phyloP scores from a whole-genome alignment of 2,329 filamentous ascomycete genomes.

The Graphilbum ipis-grandicollis region DNA sequence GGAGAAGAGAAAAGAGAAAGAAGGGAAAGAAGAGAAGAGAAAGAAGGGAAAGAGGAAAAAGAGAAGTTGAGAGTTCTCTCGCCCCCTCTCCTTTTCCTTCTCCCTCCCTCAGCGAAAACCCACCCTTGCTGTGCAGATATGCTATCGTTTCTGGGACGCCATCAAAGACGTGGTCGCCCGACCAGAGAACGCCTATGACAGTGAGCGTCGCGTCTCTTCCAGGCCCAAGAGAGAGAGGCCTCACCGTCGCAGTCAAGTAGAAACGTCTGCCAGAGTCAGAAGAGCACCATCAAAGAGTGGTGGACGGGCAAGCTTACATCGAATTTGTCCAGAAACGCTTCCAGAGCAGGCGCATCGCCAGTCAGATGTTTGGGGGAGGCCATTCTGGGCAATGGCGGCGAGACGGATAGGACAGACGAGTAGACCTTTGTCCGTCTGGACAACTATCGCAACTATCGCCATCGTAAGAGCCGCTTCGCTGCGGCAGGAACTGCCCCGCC shows the following conservation, averaged over 20 bases:
- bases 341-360: slow-evolving; percentile 59
- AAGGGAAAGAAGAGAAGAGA: not conserved
- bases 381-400: slow-evolving; percentile 1
- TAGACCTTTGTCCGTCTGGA: no score
- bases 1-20: not conserved
- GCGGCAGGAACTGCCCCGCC: no score
- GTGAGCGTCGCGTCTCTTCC: no score
- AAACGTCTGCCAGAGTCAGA: slow-evolving; percentile 46
- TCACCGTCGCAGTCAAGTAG: slow-evolving; percentile 94
- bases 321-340: slow-evolving; percentile 74
- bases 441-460: no score
- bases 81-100: no score
- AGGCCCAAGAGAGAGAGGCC: no score
- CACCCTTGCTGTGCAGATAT: slow-evolving; percentile 67
- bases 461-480: no score
- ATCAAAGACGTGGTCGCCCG: slow-evolving; percentile 76
- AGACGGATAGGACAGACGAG: no score
- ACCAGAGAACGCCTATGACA: slow-evolving; percentile 80
- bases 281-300: no score
- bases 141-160: slow-evolving; percentile 73
- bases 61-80: no score
- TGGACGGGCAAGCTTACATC: slow-evolving; percentile 47
- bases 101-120: slow-evolving; percentile 3
- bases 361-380: slow-evolving; percentile 46
- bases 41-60: not conserved